Percentiles rank a stretch among this genome's conserved stretches.
Evolutionary conservation across 1,139 yeast species (phyloP).

Genomic region (Meyerozyma guilliermondii): DNA sequence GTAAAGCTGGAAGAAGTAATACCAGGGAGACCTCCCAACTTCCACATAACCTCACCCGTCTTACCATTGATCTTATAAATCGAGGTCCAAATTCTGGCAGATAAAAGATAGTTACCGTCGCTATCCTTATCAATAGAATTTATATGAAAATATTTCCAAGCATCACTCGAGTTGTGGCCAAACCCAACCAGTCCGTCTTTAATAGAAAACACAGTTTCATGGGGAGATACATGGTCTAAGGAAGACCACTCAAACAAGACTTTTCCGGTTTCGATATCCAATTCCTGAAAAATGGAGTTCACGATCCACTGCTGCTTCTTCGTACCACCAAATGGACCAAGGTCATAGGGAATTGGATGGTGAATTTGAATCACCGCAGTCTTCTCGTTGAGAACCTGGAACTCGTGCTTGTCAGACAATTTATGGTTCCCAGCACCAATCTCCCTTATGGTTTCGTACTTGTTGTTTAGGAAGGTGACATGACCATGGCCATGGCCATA

Average conservation of each 20-base stretch:
- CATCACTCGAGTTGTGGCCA: constrained; percentile 28
- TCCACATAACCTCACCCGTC: constrained; percentile 33
- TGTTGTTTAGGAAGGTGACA: constrained; percentile 21
- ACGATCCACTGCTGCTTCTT: constrained; percentile 27
- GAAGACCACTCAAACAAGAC: constrained; percentile 35
- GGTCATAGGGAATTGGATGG: constrained; percentile 23
- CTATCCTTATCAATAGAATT: constrained; percentile 37
- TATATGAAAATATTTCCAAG: constrained; percentile 40
- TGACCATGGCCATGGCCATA: constrained; percentile 37
- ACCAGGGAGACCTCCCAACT: constrained; percentile 24
- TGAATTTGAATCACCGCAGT: constrained; percentile 27
- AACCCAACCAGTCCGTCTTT: constrained; percentile 26
- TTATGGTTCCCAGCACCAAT: constrained; percentile 27
- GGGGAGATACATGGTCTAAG: constrained; percentile 29
- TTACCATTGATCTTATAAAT: constrained; percentile 30
- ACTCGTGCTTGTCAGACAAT: constrained; percentile 29
- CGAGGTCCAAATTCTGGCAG: constrained; percentile 32
- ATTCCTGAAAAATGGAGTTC: constrained; percentile 28
- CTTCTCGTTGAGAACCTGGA: constrained; percentile 22
- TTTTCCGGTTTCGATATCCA: constrained; percentile 32
- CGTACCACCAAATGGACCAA: constrained; percentile 20
- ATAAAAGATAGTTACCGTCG: constrained; percentile 30
- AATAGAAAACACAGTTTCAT: constrained; percentile 22
- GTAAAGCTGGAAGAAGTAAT: constrained; percentile 18
- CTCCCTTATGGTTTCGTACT: constrained; percentile 23